These are phyloP conservation scores for Candida golubevii DNA, from an alignment of 805 yeast species.

Conservation along the genomic window DNA sequence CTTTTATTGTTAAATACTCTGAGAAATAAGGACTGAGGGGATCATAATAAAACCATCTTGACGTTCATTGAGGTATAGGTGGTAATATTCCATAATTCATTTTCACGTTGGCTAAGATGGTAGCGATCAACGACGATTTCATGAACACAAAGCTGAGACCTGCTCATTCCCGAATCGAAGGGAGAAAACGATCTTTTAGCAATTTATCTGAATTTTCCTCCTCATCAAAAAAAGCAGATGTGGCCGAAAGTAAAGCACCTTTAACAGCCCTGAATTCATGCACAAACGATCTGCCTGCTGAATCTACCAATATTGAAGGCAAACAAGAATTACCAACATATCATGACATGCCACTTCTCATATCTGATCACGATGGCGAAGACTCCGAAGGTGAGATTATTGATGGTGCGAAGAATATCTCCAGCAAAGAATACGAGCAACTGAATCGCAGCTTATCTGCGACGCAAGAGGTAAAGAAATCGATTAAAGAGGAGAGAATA, in stretches of 20 bases:
- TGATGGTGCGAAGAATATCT: constrained; percentile 5
- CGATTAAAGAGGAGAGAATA: constrained; percentile 14
- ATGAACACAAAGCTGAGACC: constrained; percentile 8
- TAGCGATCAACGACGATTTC: constrained; percentile 10
- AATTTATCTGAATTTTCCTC: background rate
- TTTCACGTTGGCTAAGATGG: constrained; percentile 2
- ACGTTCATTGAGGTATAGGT: no score
- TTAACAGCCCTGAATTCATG: no score
- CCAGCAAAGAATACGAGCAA: constrained; percentile 1
- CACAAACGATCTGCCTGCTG: background rate
- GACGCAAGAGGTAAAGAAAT: constrained; percentile 21
- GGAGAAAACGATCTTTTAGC: background rate
- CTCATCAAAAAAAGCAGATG: background rate
- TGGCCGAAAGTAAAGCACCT: no score
- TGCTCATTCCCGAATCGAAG: constrained; percentile 4
- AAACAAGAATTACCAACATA: background rate
- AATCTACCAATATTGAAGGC: background rate
- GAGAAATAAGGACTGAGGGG: no score
- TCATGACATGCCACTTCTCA: constrained; percentile 29
- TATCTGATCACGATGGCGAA: constrained; percentile 30
- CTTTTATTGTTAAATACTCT: no score
- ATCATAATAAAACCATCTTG: no score
- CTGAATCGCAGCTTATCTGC: constrained; percentile 5
- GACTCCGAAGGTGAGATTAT: constrained; percentile 26
- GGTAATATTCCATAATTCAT: no score